phyloP scores from a whole-genome alignment of 768 basidiomycete genomes.

The Gymnopilus dilepis region DNA sequence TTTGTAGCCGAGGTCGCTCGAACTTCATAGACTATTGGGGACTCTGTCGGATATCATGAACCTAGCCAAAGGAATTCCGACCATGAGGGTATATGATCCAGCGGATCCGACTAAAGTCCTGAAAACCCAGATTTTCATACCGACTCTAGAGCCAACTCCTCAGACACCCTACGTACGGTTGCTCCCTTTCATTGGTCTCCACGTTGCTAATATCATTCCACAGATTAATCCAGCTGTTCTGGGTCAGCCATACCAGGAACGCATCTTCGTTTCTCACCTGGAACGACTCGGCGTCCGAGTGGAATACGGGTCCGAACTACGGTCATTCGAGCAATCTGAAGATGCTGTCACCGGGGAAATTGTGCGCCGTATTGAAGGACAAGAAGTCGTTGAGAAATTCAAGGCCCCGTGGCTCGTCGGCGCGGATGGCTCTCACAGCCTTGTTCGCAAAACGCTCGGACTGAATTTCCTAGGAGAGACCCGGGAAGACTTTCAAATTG shows the following conservation, averaged over 20 bases:
- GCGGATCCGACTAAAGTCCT: conserved; percentile 29
- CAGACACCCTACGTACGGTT: conserved; percentile 36
- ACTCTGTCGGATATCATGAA: conserved; percentile 39
- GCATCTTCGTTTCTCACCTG: conserved; percentile 38
- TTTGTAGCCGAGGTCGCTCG: conserved; percentile 47
- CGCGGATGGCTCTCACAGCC: conserved; percentile 47
- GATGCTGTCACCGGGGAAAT: conserved; percentile 43
- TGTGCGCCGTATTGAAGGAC: conserved; percentile 26
- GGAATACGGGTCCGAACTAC: conserved; percentile 50
- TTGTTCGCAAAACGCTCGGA: conserved; percentile 44
- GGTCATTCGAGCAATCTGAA: conserved; percentile 43
- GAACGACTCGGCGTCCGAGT: conserved; percentile 37
- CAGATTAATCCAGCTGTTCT: conserved; percentile 36
- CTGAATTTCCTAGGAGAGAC: conserved; percentile 48
- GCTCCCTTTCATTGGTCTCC: neutral
- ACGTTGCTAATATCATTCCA: neutral
- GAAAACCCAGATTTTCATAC: conserved; percentile 33
- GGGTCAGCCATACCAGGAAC: conserved; percentile 42
- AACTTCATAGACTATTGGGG: conserved; percentile 47
- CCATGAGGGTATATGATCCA: conserved; percentile 39
- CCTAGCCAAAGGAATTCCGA: conserved; percentile 24
- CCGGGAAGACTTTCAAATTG: conserved; percentile 35
- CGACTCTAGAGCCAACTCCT: conserved; percentile 32
- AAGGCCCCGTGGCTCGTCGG: conserved; percentile 46
- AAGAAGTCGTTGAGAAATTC: conserved; percentile 31